These are phyloP conservation scores for Gracilaria domingensis DNA, from an alignment of 23 red algal genomes.

Conservation along the genomic window DNA sequence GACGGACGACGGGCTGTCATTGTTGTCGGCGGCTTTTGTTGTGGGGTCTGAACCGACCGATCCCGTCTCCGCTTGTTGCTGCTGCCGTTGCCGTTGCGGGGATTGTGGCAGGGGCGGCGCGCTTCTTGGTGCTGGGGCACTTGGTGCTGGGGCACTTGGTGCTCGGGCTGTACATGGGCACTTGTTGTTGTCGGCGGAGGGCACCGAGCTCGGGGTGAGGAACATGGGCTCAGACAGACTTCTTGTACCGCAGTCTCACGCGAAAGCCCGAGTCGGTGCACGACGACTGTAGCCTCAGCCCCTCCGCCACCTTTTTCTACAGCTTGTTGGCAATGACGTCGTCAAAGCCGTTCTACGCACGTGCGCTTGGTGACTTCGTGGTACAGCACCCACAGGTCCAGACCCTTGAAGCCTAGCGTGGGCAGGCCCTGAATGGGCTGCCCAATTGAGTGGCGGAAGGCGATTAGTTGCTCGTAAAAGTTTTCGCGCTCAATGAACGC, in stretches of 20 bases:
- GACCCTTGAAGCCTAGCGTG: conserved; percentile 90
- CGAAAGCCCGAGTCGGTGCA: conserved; percentile 96
- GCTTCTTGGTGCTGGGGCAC: background rate
- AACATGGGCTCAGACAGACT: conserved; percentile 77
- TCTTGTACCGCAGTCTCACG: conserved; percentile 86
- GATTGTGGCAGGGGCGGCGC: background rate
- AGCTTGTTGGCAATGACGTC: conserved; percentile 92
- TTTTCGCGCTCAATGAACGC: conserved; percentile 8
- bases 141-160: too few relatives aligned
- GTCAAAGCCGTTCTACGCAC: conserved; percentile 82
- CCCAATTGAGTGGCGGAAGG: conserved; percentile 50
- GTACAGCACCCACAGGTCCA: conserved; percentile 86
- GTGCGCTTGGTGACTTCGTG: conserved; percentile 77
- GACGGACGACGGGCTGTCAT: background rate
- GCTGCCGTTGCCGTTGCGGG: background rate
- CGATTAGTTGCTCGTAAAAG: conserved; percentile 62
- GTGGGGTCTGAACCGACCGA: background rate
- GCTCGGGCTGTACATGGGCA: background rate
- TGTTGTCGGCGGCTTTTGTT: background rate
- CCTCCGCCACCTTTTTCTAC: conserved; percentile 94
- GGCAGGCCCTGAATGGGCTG: conserved; percentile 77
- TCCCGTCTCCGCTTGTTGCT: background rate
- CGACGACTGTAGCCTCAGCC: conserved; percentile 69
- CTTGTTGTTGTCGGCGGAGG: background rate
- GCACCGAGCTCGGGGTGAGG: conserved; percentile 26